Percentiles rank a stretch among this genome's conserved stretches.
Conservation (phyloP, 2,329 filamentous ascomycete species). For the Thielaviopsis ethacetica region DNA sequence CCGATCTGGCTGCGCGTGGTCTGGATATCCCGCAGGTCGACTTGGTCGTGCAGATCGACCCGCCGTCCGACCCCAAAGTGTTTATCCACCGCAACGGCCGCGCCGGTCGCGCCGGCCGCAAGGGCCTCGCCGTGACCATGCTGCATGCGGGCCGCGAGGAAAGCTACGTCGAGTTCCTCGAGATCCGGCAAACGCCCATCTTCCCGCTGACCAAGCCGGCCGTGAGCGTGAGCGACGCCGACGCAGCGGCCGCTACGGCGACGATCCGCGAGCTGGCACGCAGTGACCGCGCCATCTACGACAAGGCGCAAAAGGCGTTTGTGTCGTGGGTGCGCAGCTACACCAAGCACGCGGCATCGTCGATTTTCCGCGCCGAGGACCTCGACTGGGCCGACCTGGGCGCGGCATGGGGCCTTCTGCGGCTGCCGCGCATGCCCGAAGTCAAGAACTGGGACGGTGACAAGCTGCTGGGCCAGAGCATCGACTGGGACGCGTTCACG, state of each 20-base stretch:
- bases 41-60: slow-evolving; percentile 61
- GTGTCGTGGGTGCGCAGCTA: slow-evolving; percentile 90
- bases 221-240: slow-evolving; percentile 40
- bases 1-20: slow-evolving; percentile 78
- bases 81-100: slow-evolving; percentile 89
- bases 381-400: slow-evolving; percentile 75
- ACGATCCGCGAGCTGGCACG: slow-evolving; percentile 43
- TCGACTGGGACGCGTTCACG: slow-evolving; percentile 51
- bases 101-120: slow-evolving; percentile 74
- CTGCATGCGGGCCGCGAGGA: slow-evolving; percentile 74
- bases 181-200: slow-evolving; percentile 76
- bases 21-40: slow-evolving; percentile 87
- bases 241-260: slow-evolving; percentile 40
- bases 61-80: slow-evolving; percentile 47
- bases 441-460: slow-evolving; percentile 57
- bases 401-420: slow-evolving; percentile 69
- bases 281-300: slow-evolving; percentile 45
- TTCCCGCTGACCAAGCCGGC: slow-evolving; percentile 39
- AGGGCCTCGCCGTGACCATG: slow-evolving; percentile 72
- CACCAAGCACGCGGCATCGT: slow-evolving; percentile 74
- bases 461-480: slow-evolving; percentile 40
- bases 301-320: slow-evolving; percentile 81
- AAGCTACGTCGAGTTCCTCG: slow-evolving; percentile 76
- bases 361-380: slow-evolving; percentile 72
- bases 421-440: slow-evolving; percentile 89